A percentile compares a stretch with the other conserved stretches of the same genome.
Conservation (phyloP, 139 green algal genomes). For the Ettlia oleoabundans region DNA sequence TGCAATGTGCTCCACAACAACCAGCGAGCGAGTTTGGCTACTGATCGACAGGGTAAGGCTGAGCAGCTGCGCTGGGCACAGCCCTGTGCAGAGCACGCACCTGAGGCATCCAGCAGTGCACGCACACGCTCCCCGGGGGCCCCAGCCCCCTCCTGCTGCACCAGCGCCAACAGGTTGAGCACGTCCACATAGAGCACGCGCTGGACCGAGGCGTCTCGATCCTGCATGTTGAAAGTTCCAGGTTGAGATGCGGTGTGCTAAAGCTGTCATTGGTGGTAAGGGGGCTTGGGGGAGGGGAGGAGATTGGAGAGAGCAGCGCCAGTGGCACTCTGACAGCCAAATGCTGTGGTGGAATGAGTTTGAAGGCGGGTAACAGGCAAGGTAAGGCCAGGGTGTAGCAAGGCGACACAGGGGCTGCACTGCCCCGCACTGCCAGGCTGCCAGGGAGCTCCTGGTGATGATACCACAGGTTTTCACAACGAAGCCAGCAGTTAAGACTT, state of each 20-base stretch:
- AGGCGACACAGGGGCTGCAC: too few relatives aligned
- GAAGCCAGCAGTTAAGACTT: too few relatives aligned
- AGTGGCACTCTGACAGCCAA: not conserved
- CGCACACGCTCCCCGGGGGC: constrained; percentile 41
- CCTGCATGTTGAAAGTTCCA: constrained; percentile 20
- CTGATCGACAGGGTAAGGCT: too few relatives aligned
- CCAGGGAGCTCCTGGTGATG: too few relatives aligned
- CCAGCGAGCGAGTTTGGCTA: too few relatives aligned
- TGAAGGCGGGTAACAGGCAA: too few relatives aligned
- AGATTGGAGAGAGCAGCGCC: too few relatives aligned
- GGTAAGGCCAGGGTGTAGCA: too few relatives aligned
- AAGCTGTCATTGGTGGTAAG: too few relatives aligned
- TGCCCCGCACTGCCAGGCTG: not conserved
- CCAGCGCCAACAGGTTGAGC: constrained; percentile 69
- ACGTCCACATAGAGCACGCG: constrained; percentile 83
- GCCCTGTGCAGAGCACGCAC: not conserved
- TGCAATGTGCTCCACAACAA: not conserved
- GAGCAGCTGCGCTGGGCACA: not conserved
- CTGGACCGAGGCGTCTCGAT: constrained; percentile 69
- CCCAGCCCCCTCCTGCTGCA: constrained; percentile 34
- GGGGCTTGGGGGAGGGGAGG: too few relatives aligned
- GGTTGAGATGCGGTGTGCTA: too few relatives aligned
- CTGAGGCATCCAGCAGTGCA: constrained; percentile 59
- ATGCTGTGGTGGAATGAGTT: not conserved
- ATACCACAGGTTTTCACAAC: too few relatives aligned